Base-by-base conservation (phyloP, 805 yeast genomes). In the Suhomyces emberorum region DNA sequence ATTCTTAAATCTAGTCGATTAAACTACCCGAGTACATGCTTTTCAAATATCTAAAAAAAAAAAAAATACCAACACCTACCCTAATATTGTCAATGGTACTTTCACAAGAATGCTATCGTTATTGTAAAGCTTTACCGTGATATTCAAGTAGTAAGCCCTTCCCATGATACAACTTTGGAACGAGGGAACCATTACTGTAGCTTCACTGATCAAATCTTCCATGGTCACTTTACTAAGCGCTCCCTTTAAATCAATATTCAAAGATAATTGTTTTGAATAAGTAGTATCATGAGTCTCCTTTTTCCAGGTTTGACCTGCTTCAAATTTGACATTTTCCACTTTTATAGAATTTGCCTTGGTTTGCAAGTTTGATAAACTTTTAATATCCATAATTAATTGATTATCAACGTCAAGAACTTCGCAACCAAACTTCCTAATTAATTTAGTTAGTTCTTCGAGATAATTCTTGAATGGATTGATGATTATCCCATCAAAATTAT, bases 81-180 rank as follows among this genome's bases (percentile, higher is more conserved):
- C n/a, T n/a, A n/a, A n/a, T n/a, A n/a, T n/a, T n/a, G n/a, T n/a
- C n/a, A 54, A 30, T 4, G 57, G 53, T 9, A 54, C 45, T 38
- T 52, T 52, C 30, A 52, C 30, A 4, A 44, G 43, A 18, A 48
- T 32, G 20, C 34, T 32, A 12, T 54, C 59, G 8, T 46, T 44
- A 28, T 50, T 52, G 28, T 41, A 43, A 12, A 54, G 40, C 43
- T 44, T 45, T 14, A 54, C 41, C 11, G 42, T 39, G 9, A 54
- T 38, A 22, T 35, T 36, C 15, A 52, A 33, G 38, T 48, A 57
- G 47, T 57, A 57, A 37, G 46, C 47, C 7, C 63, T 46, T 15
- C 59, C 58, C 26, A 55, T 37, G 14, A 57, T 48, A 32, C 63
- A 57, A 26, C 57, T 54, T 35, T 57, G 61, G 39, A 55, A 57